Evolutionary conservation across 1,284 basidiomycete genomes (phyloP).

Genomic region (Entoloma clypeatum): DNA sequence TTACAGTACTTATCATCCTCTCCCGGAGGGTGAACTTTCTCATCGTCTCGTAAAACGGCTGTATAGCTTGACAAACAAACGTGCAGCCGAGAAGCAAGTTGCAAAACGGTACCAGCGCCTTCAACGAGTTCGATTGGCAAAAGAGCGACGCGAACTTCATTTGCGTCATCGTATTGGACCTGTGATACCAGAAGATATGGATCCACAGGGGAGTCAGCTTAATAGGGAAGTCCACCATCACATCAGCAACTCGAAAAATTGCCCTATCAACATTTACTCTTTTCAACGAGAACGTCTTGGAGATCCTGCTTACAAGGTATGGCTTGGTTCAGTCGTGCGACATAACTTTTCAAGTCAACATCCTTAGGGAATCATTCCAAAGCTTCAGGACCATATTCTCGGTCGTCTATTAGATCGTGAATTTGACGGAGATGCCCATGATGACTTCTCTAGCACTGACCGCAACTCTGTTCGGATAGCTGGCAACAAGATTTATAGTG

Average conservation of each 20-base stretch:
- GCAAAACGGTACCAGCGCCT: slow-evolving; percentile 11
- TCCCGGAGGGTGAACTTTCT: slow-evolving; percentile 27
- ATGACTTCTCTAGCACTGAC: slow-evolving; percentile 16
- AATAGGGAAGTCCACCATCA: slow-evolving; percentile 19
- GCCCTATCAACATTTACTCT: slow-evolving; percentile 12
- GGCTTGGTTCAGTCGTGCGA: neutral
- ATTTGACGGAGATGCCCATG: slow-evolving; percentile 16
- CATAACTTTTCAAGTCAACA: neutral
- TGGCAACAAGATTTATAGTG: slow-evolving; percentile 15
- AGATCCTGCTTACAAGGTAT: slow-evolving; percentile 20
- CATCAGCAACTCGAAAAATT: slow-evolving; percentile 17
- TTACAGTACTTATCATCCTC: slow-evolving; percentile 7
- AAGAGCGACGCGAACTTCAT: no score
- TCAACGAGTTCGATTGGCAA: no score
- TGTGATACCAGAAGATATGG: no score
- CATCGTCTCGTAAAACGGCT: slow-evolving; percentile 26
- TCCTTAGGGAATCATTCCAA: slow-evolving; percentile 15
- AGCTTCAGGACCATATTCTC: slow-evolving; percentile 21
- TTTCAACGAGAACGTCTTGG: slow-evolving; percentile 11
- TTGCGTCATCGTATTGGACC: no score
- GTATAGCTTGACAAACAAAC: slow-evolving; percentile 28
- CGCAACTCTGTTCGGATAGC: slow-evolving; percentile 12
- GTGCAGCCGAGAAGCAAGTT: slow-evolving; percentile 21
- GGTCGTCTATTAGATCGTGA: slow-evolving; percentile 10
- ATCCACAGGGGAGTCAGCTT: no score